These are phyloP conservation scores for Dothistroma septosporum DNA, from an alignment of 2,329 filamentous ascomycete genomes.

Conservation along the genomic window DNA sequence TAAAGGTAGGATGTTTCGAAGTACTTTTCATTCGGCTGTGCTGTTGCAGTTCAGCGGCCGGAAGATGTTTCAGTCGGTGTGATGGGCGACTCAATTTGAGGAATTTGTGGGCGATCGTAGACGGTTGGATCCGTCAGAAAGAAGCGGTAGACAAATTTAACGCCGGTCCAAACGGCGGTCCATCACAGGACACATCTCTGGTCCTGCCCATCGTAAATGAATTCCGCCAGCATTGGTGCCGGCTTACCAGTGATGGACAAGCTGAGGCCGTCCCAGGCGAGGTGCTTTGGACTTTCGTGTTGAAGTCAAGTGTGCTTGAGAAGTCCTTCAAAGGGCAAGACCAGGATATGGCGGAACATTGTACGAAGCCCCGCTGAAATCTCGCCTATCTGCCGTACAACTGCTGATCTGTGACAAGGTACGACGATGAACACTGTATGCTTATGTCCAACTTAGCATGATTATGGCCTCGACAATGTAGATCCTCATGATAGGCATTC, in stretches of 20 bases:
- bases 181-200: constrained; percentile 52
- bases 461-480: not conserved
- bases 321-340: not conserved
- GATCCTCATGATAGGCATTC: not conserved
- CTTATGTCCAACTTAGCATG: not conserved
- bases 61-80: not conserved
- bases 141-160: constrained; percentile 52
- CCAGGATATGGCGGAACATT: not conserved
- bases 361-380: not conserved
- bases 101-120: constrained; percentile 34
- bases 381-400: not conserved
- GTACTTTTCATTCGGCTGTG: constrained; percentile 1
- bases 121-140: constrained; percentile 61
- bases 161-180: constrained; percentile 51
- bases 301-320: not conserved
- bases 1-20: not conserved
- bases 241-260: constrained; percentile 26
- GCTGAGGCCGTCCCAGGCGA: constrained; percentile 30
- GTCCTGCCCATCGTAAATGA: constrained; percentile 46
- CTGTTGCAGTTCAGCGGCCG: not conserved
- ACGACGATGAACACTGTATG: not conserved
- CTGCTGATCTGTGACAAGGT: not conserved
- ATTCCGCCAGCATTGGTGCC: constrained; percentile 47
- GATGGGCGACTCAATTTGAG: not conserved
- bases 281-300: constrained; percentile 30